Base-by-base conservation (phyloP, 208 protist genomes). In the Trypanosoma scelopori region DNA sequence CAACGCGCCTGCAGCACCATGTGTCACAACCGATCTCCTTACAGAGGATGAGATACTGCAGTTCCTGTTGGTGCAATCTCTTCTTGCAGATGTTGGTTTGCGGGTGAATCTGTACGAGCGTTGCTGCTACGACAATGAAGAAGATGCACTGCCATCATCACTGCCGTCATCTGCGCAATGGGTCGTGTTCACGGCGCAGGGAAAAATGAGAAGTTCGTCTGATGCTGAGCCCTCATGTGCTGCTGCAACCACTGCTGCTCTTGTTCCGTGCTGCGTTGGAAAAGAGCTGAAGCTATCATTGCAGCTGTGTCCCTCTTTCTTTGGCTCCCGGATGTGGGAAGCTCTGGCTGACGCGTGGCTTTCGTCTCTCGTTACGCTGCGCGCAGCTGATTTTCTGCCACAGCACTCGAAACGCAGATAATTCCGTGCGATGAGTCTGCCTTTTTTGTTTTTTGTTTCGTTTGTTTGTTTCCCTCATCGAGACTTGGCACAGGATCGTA, bases 321-420 rank as follows among this genome's bases (percentile, higher is more conserved):
- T 53, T 28, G 69, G 75, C 22, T 56, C 65, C 20, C 51, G 70
- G 3, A 56, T 18, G n/a, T 75, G 75, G 69, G 75, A 81, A 49
- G 47, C 65, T 35, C 45, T 81, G 48, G 64, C 47, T 27, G 43
- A 71, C 60, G 66, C 60, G 41, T 78, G 72, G 63, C 35, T 65
- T 28, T 20, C 23, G 41, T 11, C 56, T 1, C 48, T 59, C 6
- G 35, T 56, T n/a, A 28, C 52, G 22, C 46, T 66, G 20, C 49
- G 63, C 42, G 45, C 49, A 3, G 55, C 6, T 2, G 20, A 12
- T 7, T 20, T 48, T 20, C 1, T 42, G 5, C n/a, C 46, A 23
- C 48, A 39, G 4, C 43, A 56, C 23, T 23, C 16, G 13, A 67
- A 22, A 47, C 65, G 55, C 23, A 63, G 57, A 55, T 28, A 15